A percentile compares a stretch with the other conserved stretches of the same genome.
Conservation (phyloP, 805 yeast genomes). For the Jamesozyma gamospora region DNA sequence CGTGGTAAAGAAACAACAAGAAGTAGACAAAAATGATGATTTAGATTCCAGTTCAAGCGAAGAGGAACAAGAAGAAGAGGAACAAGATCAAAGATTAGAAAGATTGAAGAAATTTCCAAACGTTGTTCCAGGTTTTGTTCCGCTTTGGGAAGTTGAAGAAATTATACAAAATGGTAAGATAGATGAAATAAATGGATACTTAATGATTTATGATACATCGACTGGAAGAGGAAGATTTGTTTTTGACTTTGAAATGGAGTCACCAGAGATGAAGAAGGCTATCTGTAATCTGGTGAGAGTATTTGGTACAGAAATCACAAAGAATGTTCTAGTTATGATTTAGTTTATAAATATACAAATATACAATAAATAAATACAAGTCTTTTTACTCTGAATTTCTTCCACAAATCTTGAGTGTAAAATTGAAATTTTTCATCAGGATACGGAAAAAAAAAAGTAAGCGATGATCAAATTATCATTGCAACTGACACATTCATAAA, state of each 20-base stretch:
- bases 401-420: too few species aligned
- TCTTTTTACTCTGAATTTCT: too few species aligned
- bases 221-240: constrained; percentile 20
- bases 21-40: constrained; percentile 1
- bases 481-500: too few species aligned
- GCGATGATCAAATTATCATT: too few species aligned
- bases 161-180: constrained; percentile 27
- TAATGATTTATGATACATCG: constrained; percentile 19
- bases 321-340: constrained; percentile 21
- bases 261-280: constrained; percentile 16
- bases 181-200: constrained; percentile 13
- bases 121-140: constrained; percentile 43
- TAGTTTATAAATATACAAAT: too few species aligned
- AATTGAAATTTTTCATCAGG: too few species aligned
- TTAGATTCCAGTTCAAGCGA: neutral
- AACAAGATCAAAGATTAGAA: neutral
- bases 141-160: constrained; percentile 36
- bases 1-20: neutral
- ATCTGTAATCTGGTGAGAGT: constrained; percentile 37
- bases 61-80: constrained; percentile 4
- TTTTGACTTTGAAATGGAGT: constrained; percentile 16
- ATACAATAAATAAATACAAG: too few species aligned
- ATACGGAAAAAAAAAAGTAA: too few species aligned
- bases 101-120: constrained; percentile 26
- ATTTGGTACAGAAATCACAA: constrained; percentile 33